Conservation (phyloP, 2,329 filamentous ascomycete species). For the Exutisphaerella laricina region DNA sequence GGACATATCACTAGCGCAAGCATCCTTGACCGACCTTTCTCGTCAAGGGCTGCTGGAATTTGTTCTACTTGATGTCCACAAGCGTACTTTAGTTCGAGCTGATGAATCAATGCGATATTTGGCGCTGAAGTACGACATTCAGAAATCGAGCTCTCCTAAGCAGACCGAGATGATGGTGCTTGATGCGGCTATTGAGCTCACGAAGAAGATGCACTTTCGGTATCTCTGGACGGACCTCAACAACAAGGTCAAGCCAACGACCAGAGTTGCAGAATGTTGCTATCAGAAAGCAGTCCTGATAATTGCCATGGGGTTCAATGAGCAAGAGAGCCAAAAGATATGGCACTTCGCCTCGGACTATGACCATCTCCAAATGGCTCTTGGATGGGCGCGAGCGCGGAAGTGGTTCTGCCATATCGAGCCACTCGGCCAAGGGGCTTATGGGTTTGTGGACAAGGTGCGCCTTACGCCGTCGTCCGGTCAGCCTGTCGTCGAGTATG, state of each 20-base stretch:
- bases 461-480: neutral
- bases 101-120: neutral
- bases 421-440: constrained; percentile 9
- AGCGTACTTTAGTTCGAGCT: neutral
- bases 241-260: constrained; percentile 7
- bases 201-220: constrained; percentile 7
- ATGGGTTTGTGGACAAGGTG: constrained; percentile 13
- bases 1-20: too few species aligned
- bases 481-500: neutral
- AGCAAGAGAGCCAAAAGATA: neutral
- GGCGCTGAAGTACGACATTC: neutral
- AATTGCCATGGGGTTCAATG: constrained; percentile 3
- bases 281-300: constrained; percentile 10
- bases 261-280: neutral
- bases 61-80: neutral
- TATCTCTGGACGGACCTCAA: constrained; percentile 19
- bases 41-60: too few species aligned
- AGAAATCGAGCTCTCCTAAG: neutral
- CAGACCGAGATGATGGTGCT: neutral
- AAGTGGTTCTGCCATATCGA: constrained; percentile 2
- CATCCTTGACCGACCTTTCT: neutral
- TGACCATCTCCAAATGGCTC: neutral
- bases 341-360: constrained; percentile 11
- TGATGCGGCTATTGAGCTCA: constrained; percentile 7
- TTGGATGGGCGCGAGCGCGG: neutral